phyloP scores from a whole-genome alignment of 305 asterid species.

The Fraxinus paxiana region DNA sequence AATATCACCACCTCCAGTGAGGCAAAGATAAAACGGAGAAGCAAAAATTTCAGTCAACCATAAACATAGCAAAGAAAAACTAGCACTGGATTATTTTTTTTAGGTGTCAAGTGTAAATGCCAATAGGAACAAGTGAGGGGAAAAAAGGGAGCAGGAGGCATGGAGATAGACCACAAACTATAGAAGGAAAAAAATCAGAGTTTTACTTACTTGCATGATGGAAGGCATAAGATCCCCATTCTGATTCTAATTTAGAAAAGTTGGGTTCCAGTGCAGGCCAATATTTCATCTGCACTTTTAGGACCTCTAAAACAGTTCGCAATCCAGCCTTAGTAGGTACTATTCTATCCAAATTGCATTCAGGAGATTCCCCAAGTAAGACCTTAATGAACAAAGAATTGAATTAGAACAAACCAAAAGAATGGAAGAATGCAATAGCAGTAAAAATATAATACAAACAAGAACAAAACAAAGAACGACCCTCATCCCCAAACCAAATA shows the following conservation, averaged over 20 bases:
- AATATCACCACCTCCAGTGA: neutral
- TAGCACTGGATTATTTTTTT: neutral
- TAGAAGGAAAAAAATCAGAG: conserved; percentile 6
- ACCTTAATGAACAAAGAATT: conserved; percentile 52
- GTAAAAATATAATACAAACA: conserved; percentile 3
- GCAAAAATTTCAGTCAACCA: neutral
- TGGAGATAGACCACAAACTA: conserved; percentile 11
- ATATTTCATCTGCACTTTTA: conserved; percentile 62
- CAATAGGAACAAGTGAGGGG: neutral
- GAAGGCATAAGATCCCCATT: conserved; percentile 51
- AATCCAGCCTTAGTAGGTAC: conserved; percentile 70
- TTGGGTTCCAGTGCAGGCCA: conserved; percentile 64
- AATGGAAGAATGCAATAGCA: neutral
- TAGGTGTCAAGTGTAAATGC: neutral
- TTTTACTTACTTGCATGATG: conserved; percentile 54
- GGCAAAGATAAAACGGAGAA: neutral
- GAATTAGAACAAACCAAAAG: conserved; percentile 24
- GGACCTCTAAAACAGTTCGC: conserved; percentile 64
- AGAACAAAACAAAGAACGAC: conserved; percentile 1
- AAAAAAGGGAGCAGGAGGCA: conserved; percentile 4
- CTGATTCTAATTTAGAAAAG: conserved; percentile 46
- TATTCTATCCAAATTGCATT: conserved; percentile 36
- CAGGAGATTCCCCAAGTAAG: conserved; percentile 72
- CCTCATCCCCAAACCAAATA: neutral
- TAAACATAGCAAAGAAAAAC: neutral